Evolutionary conservation across 1,284 basidiomycete genomes (phyloP).

Genomic region (Tilletia indica): DNA sequence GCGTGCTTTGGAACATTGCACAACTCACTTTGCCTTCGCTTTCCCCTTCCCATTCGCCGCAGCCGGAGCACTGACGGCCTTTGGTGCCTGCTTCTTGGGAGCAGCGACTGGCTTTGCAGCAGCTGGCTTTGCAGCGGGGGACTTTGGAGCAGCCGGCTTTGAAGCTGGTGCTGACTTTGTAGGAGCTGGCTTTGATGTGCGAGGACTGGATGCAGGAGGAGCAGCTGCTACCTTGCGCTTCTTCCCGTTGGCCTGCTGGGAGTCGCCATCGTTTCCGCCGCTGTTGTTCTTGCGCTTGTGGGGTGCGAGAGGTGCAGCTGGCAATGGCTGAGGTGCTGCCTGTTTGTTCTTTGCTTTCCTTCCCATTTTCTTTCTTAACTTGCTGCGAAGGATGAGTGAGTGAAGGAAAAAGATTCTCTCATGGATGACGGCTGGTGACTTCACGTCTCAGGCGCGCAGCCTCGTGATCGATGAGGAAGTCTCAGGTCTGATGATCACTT

Average conservation of each 20-base stretch:
- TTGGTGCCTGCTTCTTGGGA: slow-evolving; percentile 15
- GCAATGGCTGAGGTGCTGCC: slow-evolving; percentile 68
- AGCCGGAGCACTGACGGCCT: slow-evolving; percentile 55
- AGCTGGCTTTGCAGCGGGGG: slow-evolving; percentile 31
- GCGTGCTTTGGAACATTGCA: no score
- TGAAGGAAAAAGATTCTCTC: no score
- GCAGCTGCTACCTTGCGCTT: slow-evolving; percentile 56
- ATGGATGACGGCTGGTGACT: no score
- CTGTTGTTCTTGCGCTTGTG: slow-evolving; percentile 62
- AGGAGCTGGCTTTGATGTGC: slow-evolving; percentile 33
- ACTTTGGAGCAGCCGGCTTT: slow-evolving; percentile 41
- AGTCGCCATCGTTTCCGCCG: slow-evolving; percentile 47
- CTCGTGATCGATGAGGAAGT: no score
- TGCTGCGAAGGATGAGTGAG: not conserved
- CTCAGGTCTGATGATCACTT: no score
- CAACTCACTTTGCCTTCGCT: not conserved
- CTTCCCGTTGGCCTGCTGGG: slow-evolving; percentile 50
- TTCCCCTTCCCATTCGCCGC: slow-evolving; percentile 58
- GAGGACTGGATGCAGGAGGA: slow-evolving; percentile 36
- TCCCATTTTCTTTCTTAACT: slow-evolving; percentile 65
- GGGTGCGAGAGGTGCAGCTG: slow-evolving; percentile 59
- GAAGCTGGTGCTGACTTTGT: slow-evolving; percentile 36
- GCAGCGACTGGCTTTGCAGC: slow-evolving; percentile 29
- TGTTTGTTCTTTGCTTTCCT: slow-evolving; percentile 89
- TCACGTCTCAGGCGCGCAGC: no score